Evolutionary conservation across 257 asterid genomes (phyloP), one percentile per base, ranked within the genome.

Genomic region (Solanum appendiculatum): DNA sequence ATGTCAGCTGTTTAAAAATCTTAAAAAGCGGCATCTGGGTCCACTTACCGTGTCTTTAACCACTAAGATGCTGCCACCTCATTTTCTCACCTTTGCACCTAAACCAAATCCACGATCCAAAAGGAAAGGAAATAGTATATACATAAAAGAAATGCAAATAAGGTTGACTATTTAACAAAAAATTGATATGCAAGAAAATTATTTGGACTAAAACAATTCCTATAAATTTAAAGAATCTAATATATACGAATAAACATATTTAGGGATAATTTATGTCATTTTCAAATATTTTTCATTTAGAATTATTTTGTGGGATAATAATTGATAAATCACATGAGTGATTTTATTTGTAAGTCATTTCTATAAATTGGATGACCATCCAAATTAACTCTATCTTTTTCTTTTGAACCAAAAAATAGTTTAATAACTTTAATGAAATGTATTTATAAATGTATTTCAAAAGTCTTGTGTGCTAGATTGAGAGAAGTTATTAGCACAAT

Each of bases 11-110:
- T 78, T 29, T 46, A 29, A 80, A 86, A 75, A 86, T 87, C 37
- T 42, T 86, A 12, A 69, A 87, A 82, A 86, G 58, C 25, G 31
- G 54, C 6, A 42, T 15, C 2, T 27, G 46, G 91, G 75, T 90
- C 93, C 69, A 33, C 86, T 58, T 44, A 46, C 88, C 85, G 36
- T 48, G 70, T 21, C 18, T 16, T 58, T 84, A 15, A 29, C 94
- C 88, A 89, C 25, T 90, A 20, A 72, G 34, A 9, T 60, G 63
- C 46, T 29, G 31, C 88, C 90, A 84, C 89, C 86, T 88, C 91
- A 84, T 51, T 80, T 85, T 51, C 58, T 51, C 25, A 54, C 63
- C 11, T 54, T 54, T 54, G 63, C 63, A 20, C 63, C 86, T 80
- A 69, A 56, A n/a, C 60, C 80, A 12, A 77, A 42, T 73, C 42